phyloP scores from a whole-genome alignment of 2,329 filamentous ascomycete genomes.

The Spiromastix sp. region DNA sequence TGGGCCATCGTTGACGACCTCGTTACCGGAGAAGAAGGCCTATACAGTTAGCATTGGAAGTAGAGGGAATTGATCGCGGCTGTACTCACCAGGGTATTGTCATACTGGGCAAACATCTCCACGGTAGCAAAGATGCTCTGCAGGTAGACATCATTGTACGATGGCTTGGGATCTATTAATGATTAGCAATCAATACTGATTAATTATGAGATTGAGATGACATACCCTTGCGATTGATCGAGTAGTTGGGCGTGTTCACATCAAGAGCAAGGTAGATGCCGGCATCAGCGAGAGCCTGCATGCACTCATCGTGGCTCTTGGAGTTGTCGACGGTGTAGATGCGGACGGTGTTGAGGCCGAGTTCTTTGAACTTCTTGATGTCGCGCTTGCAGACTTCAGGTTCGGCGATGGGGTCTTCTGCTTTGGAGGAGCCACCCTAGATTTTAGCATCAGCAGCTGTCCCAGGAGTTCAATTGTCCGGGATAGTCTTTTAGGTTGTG shows the following conservation, averaged over 20 bases:
- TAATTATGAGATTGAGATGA: background rate
- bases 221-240: slow-evolving; percentile 57
- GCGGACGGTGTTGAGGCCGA: slow-evolving; percentile 84
- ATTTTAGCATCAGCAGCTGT: slow-evolving; percentile 1
- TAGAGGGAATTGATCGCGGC: background rate
- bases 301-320: slow-evolving; percentile 70
- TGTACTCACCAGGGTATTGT: slow-evolving; percentile 59
- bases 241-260: slow-evolving; percentile 85
- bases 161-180: slow-evolving; percentile 48
- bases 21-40: slow-evolving; percentile 75
- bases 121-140: slow-evolving; percentile 81
- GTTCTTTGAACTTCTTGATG: slow-evolving; percentile 68
- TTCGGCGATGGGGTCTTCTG: slow-evolving; percentile 68
- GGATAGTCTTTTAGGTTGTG: background rate
- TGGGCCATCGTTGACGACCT: slow-evolving; percentile 61
- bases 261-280: slow-evolving; percentile 89
- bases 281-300: slow-evolving; percentile 67
- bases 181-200: background rate
- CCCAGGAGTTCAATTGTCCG: too few relatives aligned
- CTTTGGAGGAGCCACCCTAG: slow-evolving; percentile 48
- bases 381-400: slow-evolving; percentile 62
- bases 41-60: slow-evolving; percentile 3
- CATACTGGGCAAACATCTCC: slow-evolving; percentile 70
- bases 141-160: slow-evolving; percentile 81
- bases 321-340: slow-evolving; percentile 91